Evolutionary conservation across 345 rosid genomes (phyloP), one percentile per base, ranked within the genome.

Genomic region (Boechera retrofracta): DNA sequence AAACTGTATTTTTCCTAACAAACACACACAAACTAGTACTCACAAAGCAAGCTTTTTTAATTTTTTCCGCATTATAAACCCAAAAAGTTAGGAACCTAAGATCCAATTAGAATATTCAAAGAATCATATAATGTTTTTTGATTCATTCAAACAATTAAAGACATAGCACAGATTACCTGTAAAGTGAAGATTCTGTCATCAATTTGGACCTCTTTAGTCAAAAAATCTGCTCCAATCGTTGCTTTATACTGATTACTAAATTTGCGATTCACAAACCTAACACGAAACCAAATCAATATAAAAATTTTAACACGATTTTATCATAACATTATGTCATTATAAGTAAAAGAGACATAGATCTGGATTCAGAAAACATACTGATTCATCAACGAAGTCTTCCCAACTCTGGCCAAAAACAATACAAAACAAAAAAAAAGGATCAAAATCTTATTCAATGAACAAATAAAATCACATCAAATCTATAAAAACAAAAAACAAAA

Each of bases 231-330:
- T 72, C 97, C 98, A 36, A 94, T 94, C 11, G 98, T 91, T 0
- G 98, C 97, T 82, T 92, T 94, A 76, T 94, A 94, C 79, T 94
- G 97, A 81, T 90, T 94, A 64, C 92, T 92, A 63, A 94, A 94
- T 77, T 89, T 94, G 2, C 89, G 87, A 75, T 94, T 94, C 85
- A 94, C 98, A 77, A 86, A 92, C 86, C 98, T 91, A 82, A 10
- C 28, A 21, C 26, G 10, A 32, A 70, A 21, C 31, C 24, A 35
- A 62, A 24, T 44, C 53, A 12, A 54, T 68, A 39, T 49, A 75
- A 33, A 21, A 1, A 1, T 52, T 62, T 1, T 41, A 21, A 21
- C 1, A 21, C 24, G 24, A 21, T 16, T n/a, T 24, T 26, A 35
- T 35, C 44, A 35, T 35, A 35, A 28, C 2, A 28, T 28, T 2